Base-by-base conservation (phyloP, 768 basidiomycete species). In the Leucocoprinus leucothites region DNA sequence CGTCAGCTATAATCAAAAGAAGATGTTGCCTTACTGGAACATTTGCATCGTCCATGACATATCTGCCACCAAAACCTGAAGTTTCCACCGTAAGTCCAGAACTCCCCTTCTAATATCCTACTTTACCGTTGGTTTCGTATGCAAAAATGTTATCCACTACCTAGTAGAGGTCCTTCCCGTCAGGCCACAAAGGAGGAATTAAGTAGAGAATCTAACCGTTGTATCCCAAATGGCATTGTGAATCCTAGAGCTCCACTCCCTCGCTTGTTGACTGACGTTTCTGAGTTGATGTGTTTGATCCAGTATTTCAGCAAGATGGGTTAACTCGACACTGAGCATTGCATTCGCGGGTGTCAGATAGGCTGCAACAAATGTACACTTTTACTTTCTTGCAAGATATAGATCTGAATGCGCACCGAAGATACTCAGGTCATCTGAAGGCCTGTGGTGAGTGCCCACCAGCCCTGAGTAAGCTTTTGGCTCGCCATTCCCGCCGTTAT, bases 31-130 rank as follows among this genome's bases (percentile, higher is more conserved):
- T 61, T 66, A 89, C 87, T 3, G 89, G 89, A 41, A 91, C 89
- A 60, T 91, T 91, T 5, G 89, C 89, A 60, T 91, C 89, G 60
- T 91, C 89, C 89, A 91, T 91, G 18, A 89, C 80, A 66, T 89
- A 89, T 54, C 82, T 73, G 9, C 82, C 79, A 31, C 89, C 86
- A 48, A 86, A 77, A 7, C 87, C 84, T 85, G 57, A 13, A 53
- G 24, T 19, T 22, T 46, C 26, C 3, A 18, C 13, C 8, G 21
- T 43, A 24, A 18, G 40, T 34, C 48, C 7, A 9, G 21, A 18
- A 7, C 21, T 26, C 28, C 4, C 13, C 18, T 21, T 11, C 9
- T 19, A 26, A 34, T 2, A 31, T 21, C 40, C 18, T 7, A 9
- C 50, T 64, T 51, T 58, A 82, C 84, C 89, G 63, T 91, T 89